These are phyloP conservation scores for Arthrinium puccinioides DNA, from an alignment of 2,329 filamentous ascomycete genomes.

Conservation along the genomic window DNA sequence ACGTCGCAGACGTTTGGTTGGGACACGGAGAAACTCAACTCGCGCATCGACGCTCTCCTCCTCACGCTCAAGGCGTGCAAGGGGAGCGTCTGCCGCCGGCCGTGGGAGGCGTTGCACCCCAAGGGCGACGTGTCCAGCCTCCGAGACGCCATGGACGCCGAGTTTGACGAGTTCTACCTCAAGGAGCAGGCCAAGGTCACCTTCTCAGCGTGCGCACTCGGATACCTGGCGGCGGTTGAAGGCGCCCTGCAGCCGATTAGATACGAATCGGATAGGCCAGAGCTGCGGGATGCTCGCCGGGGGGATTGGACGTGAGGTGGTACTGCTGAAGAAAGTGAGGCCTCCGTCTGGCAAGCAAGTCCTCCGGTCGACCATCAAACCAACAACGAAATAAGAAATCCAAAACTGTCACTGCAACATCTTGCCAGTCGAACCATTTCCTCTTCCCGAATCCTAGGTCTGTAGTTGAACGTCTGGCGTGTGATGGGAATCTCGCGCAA, in stretches of 20 bases:
- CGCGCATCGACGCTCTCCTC: constrained; percentile 50
- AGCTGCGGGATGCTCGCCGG: background rate
- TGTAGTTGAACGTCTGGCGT: too few relatives aligned
- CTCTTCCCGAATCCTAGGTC: too few relatives aligned
- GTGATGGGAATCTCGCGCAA: too few relatives aligned
- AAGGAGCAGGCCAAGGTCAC: constrained; percentile 38
- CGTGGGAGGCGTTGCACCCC: constrained; percentile 52
- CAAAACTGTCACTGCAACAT: too few relatives aligned
- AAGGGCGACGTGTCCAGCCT: constrained; percentile 42
- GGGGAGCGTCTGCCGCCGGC: constrained; percentile 41
- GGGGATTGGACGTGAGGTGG: background rate
- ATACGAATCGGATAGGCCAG: background rate
- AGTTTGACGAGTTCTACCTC: constrained; percentile 48
- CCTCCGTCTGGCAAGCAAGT: too few relatives aligned
- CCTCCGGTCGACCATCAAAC: too few relatives aligned
- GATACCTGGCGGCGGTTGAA: constrained; percentile 49
- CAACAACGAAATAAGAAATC: too few relatives aligned
- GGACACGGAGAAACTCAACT: constrained; percentile 26
- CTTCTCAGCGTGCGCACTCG: constrained; percentile 46
- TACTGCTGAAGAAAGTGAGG: too few relatives aligned
- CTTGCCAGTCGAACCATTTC: too few relatives aligned
- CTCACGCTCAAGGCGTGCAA: constrained; percentile 56
- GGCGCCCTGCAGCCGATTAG: constrained; percentile 22
- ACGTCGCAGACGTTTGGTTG: background rate
- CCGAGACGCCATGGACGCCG: constrained; percentile 37